phyloP scores from a whole-genome alignment of 805 yeast genomes.

The Ogataea salicorniae region DNA sequence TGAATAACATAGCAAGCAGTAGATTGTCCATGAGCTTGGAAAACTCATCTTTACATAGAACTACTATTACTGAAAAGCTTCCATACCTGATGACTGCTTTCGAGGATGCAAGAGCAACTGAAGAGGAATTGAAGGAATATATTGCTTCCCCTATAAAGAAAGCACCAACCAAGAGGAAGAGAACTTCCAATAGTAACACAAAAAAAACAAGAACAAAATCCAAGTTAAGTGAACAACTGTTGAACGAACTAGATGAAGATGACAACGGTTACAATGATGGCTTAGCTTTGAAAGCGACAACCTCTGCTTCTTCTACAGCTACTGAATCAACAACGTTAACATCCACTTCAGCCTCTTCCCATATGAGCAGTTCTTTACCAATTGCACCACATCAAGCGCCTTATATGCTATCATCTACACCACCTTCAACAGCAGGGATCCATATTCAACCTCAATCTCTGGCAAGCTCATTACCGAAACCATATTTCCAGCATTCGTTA shows the following conservation, averaged over 20 bases:
- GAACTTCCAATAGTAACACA: not conserved
- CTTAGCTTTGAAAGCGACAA: not conserved
- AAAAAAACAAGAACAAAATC: not conserved
- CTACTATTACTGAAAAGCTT: slow-evolving; percentile 57
- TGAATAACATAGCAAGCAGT: slow-evolving; percentile 3
- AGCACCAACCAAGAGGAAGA: not conserved
- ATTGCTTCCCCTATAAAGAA: slow-evolving; percentile 7
- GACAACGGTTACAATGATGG: not conserved
- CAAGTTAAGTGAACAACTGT: not conserved
- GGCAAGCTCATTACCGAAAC: slow-evolving; percentile 4
- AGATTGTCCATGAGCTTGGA: slow-evolving; percentile 8
- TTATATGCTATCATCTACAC: slow-evolving; percentile 19
- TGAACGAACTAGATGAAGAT: not conserved
- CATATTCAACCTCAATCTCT: slow-evolving; percentile 23
- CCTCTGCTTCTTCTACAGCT: not conserved
- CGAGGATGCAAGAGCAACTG: slow-evolving; percentile 53
- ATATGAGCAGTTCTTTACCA: not conserved
- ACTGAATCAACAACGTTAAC: not conserved
- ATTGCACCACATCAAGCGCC: slow-evolving; percentile 12
- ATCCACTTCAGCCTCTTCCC: not conserved
- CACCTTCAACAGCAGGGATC: slow-evolving; percentile 1
- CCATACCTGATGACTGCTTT: slow-evolving; percentile 66
- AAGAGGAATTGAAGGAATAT: slow-evolving; percentile 40
- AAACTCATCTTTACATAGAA: slow-evolving; percentile 37
- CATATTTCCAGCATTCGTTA: slow-evolving; percentile 13